Percentiles rank a stretch among this genome's conserved stretches.
These are phyloP conservation scores for Phytophthora cryptogea DNA, from an alignment of 352 stramenopile species.

Conservation along the genomic window DNA sequence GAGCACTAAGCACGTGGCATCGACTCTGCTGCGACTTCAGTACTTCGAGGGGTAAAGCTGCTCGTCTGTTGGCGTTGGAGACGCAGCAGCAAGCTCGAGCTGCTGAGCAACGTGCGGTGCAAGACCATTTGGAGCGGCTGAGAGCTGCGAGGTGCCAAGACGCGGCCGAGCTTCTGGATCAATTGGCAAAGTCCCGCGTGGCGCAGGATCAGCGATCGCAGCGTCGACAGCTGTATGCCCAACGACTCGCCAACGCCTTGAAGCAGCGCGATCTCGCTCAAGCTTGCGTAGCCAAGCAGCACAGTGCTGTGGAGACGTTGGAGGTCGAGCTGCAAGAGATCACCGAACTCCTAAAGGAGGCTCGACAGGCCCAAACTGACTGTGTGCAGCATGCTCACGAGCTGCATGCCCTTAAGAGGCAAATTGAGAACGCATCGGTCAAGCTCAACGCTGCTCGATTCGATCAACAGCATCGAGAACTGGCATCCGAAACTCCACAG, in stretches of 20 bases:
- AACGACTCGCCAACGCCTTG: conserved; percentile 22
- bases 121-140: conserved; percentile 14
- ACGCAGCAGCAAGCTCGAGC: conserved; percentile 39
- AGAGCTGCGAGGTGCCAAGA: conserved; percentile 19
- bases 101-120: conserved; percentile 27
- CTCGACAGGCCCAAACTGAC: conserved; percentile 40
- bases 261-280: conserved; percentile 38
- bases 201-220: conserved; percentile 24
- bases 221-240: conserved; percentile 28
- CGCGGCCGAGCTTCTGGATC: conserved; percentile 18
- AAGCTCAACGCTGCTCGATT: conserved; percentile 46
- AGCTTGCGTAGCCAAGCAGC: conserved; percentile 44
- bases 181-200: conserved; percentile 24
- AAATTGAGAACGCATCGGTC: conserved; percentile 58
- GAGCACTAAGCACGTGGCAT: conserved; percentile 17
- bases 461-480: conserved; percentile 6
- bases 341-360: conserved; percentile 33
- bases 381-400: conserved; percentile 34
- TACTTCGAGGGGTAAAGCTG: conserved; percentile 7
- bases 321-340: conserved; percentile 45
- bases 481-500: not conserved
- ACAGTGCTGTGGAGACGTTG: conserved; percentile 42
- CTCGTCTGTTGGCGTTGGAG: conserved; percentile 21
- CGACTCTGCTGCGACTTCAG: conserved; percentile 14
- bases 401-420: conserved; percentile 48